Percentiles rank a stretch among this genome's conserved stretches.
phyloP scores from a whole-genome alignment of 2,329 filamentous ascomycete genomes.

The Monilinia aucupariae region DNA sequence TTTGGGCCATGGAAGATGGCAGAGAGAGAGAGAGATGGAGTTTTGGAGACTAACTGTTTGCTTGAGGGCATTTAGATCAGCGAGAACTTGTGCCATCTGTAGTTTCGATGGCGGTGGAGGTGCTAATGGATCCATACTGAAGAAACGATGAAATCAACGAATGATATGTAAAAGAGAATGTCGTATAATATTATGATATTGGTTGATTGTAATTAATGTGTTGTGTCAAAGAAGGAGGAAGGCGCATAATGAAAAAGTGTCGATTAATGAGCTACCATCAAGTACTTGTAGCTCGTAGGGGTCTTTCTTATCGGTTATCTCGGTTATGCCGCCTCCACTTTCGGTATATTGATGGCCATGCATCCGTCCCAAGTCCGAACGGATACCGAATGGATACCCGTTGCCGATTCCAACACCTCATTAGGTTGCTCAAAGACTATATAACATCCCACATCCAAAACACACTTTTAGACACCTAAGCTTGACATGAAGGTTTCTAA shows the following conservation, averaged over 20 bases:
- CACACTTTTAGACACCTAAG: too few relatives aligned
- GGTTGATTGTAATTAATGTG: neutral
- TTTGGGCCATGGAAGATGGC: too few relatives aligned
- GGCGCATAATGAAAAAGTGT: neutral
- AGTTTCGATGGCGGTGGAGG: neutral
- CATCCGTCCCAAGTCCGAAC: too few relatives aligned
- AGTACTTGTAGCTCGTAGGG: too few relatives aligned
- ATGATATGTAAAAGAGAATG: neutral
- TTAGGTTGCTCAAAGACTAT: too few relatives aligned
- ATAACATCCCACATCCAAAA: too few relatives aligned
- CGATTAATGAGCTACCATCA: neutral
- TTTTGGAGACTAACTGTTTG: slow-evolving; percentile 11
- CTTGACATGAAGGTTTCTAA: too few relatives aligned
- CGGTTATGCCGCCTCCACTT: neutral
- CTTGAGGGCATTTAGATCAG: slow-evolving; percentile 16
- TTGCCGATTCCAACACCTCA: too few relatives aligned
- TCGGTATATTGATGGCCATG: neutral
- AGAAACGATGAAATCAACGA: neutral
- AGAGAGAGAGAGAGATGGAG: neutral
- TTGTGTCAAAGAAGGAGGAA: neutral
- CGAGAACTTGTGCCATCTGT: slow-evolving; percentile 14
- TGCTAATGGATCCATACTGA: slow-evolving; percentile 1
- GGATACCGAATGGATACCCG: too few relatives aligned
- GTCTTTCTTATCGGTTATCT: slow-evolving; percentile 8
- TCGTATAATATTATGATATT: neutral